Evolutionary conservation across 169 alveolate genomes (phyloP).

Genomic region (Cystoisospora suis): DNA sequence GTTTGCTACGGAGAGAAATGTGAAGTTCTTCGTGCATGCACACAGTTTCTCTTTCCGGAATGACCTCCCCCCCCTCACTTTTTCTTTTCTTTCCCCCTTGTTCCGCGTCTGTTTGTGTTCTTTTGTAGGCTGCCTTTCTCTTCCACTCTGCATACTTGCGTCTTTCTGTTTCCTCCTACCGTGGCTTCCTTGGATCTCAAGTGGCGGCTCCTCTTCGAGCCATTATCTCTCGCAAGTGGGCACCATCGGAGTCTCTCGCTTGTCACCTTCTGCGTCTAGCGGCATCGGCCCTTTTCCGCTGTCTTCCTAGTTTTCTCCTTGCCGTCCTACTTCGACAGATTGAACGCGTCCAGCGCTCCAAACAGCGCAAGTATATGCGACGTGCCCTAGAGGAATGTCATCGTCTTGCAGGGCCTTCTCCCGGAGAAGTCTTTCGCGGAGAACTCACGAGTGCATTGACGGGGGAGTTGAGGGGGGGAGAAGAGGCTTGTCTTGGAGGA

Average conservation of each 20-base stretch:
- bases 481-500: not conserved
- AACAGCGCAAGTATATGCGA: not conserved
- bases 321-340: not conserved
- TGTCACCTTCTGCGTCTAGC: conserved; percentile 10
- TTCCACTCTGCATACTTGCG: not conserved
- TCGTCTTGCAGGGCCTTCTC: not conserved
- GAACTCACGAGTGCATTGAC: not conserved
- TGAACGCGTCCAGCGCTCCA: not conserved
- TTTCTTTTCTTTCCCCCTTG: not conserved
- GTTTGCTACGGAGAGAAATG: no score
- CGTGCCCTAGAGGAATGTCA: not conserved
- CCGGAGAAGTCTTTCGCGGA: not conserved
- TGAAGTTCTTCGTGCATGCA: no score
- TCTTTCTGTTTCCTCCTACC: not conserved
- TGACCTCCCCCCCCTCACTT: not conserved
- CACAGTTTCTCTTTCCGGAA: no score
- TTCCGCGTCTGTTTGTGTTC: not conserved
- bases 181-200: conserved; percentile 25
- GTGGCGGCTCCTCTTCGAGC: conserved; percentile 22
- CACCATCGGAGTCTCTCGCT: not conserved
- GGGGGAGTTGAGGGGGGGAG: not conserved
- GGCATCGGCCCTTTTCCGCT: not conserved
- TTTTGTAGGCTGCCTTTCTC: conserved; percentile 15
- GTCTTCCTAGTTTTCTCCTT: conserved; percentile 14
- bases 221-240: not conserved